Percentiles rank a stretch among this genome's conserved stretches.
phyloP scores from a whole-genome alignment of 164 flowering plant genomes.

The Tetrastigma voinierianum region DNA sequence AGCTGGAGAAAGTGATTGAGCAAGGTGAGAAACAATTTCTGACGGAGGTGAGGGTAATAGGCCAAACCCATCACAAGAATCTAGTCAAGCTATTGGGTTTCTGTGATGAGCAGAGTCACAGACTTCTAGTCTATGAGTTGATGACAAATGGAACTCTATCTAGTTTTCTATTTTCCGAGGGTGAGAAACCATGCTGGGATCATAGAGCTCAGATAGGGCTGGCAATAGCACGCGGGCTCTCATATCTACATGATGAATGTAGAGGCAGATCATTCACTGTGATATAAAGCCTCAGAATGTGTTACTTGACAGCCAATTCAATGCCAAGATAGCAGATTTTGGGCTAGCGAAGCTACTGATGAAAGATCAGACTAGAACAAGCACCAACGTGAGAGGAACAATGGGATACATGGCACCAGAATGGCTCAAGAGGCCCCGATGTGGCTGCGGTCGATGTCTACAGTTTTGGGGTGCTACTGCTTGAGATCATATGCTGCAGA shows the following conservation, averaged over 20 bases:
- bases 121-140: constrained; percentile 22
- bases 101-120: constrained; percentile 15
- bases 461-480: constrained; percentile 22
- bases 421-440: constrained; percentile 28
- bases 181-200: constrained; percentile 23
- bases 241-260: constrained; percentile 25
- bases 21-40: constrained; percentile 26
- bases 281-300: constrained; percentile 31
- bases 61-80: constrained; percentile 29
- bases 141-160: constrained; percentile 23
- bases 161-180: constrained; percentile 18
- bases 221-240: constrained; percentile 24
- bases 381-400: constrained; percentile 25
- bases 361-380: constrained; percentile 25
- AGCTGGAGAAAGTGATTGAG: constrained; percentile 23
- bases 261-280: constrained; percentile 24
- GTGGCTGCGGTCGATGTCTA: constrained; percentile 24
- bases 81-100: constrained; percentile 22
- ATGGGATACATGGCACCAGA: constrained; percentile 33
- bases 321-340: constrained; percentile 34
- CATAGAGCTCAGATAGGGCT: constrained; percentile 18
- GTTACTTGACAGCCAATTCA: constrained; percentile 16
- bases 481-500: constrained; percentile 27
- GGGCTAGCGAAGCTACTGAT: constrained; percentile 28
- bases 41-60: constrained; percentile 29